Evolutionary conservation across 495 filamentous ascomycete species (phyloP).

Genomic region (Aspergillus egyptiacus): DNA sequence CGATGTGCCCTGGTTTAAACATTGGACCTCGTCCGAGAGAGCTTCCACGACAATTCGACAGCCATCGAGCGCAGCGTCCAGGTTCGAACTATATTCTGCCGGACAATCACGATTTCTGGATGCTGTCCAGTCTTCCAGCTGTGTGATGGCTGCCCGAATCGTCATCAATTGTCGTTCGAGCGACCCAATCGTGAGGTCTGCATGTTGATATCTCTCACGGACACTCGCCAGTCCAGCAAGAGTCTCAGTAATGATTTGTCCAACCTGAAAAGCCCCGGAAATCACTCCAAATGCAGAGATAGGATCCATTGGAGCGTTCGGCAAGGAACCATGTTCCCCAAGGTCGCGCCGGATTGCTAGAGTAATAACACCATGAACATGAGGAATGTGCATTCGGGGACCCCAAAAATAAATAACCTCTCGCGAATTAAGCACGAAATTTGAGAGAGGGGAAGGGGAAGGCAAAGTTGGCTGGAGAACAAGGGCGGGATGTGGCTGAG

Average conservation of each 20-base stretch:
- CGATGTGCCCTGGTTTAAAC: conserved; percentile 23
- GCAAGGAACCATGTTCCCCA: background rate
- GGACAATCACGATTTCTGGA: conserved; percentile 24
- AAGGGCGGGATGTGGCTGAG: too few species aligned
- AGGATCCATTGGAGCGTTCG: conserved; percentile 25
- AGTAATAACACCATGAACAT: too few species aligned
- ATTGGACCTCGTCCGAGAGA: conserved; percentile 34
- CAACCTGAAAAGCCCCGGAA: conserved; percentile 26
- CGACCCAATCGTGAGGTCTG: conserved; percentile 37
- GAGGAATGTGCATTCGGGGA: background rate
- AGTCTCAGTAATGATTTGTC: conserved; percentile 29
- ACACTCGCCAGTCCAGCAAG: conserved; percentile 30
- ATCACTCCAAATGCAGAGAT: conserved; percentile 27
- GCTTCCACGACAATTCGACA: conserved; percentile 36
- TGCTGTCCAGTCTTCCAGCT: conserved; percentile 37
- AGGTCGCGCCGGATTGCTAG: too few species aligned
- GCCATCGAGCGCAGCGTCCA: conserved; percentile 39
- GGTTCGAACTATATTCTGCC: conserved; percentile 27
- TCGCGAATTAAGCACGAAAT: conserved; percentile 33
- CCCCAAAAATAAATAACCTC: too few species aligned
- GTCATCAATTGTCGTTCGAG: conserved; percentile 37
- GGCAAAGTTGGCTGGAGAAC: too few species aligned
- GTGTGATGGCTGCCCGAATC: conserved; percentile 34
- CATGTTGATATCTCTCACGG: conserved; percentile 34
- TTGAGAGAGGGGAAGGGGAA: too few species aligned